phyloP scores from a whole-genome alignment of 176 grass and related monocot species.

The Raddia distichophylla region DNA sequence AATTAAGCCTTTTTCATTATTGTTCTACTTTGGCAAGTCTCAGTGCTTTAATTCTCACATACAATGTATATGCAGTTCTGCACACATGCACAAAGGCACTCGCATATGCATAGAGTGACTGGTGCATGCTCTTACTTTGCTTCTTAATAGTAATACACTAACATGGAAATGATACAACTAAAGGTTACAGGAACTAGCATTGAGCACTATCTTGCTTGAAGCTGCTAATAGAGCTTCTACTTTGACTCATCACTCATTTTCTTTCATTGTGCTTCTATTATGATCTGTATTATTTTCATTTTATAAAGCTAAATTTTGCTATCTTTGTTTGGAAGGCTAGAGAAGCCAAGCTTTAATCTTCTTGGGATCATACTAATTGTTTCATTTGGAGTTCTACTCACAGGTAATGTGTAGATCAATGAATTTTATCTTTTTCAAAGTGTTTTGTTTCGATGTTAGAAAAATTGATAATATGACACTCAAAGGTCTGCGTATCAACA shows the following conservation, averaged over 20 bases:
- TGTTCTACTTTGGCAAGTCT: not conserved
- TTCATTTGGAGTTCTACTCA: slow-evolving; percentile 86
- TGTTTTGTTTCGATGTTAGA: not conserved
- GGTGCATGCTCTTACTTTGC: not conserved
- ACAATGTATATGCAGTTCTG: not conserved
- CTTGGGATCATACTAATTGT: slow-evolving; percentile 90
- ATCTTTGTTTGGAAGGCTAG: slow-evolving; percentile 69
- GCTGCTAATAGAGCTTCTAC: not conserved
- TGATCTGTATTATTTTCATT: slow-evolving; percentile 11
- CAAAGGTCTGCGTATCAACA: too few relatives aligned
- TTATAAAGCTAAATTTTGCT: slow-evolving; percentile 27
- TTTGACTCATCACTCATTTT: not conserved
- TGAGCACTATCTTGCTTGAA: slow-evolving; percentile 9
- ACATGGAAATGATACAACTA: slow-evolving; percentile 21
- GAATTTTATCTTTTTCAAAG: slow-evolving; percentile 6
- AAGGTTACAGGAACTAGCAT: not conserved
- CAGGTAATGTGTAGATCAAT: slow-evolving; percentile 61
- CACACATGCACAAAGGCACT: not conserved
- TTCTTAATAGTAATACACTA: not conserved
- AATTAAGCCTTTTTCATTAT: slow-evolving; percentile 7
- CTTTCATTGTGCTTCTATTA: slow-evolving; percentile 3
- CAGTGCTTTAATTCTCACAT: not conserved
- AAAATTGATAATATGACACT: too few relatives aligned
- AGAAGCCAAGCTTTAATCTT: slow-evolving; percentile 88
- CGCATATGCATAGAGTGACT: not conserved